These are phyloP conservation scores for Pleurotus eryngii DNA, from an alignment of 768 basidiomycete genomes.

Conservation along the genomic window DNA sequence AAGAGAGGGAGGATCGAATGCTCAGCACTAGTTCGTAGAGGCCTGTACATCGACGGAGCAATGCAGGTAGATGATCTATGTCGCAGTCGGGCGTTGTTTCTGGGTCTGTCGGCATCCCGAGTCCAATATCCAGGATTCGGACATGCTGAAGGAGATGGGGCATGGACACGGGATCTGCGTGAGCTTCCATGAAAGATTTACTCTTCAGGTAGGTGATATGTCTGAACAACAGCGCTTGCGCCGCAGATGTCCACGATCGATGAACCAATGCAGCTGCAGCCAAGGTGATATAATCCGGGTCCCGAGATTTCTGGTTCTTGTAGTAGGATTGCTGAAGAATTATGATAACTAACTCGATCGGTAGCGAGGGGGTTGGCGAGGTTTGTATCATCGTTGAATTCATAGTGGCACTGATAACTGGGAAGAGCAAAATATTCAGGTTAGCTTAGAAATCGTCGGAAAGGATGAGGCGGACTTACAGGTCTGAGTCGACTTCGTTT, in stretches of 20 bases:
- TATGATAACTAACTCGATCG: constrained; percentile 9
- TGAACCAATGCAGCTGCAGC: constrained; percentile 21
- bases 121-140: background rate
- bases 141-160: background rate
- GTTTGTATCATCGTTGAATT: no score
- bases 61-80: background rate
- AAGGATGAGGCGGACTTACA: no score
- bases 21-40: constrained; percentile 2
- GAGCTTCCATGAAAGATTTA: background rate
- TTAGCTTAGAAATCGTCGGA: no score
- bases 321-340: constrained; percentile 15
- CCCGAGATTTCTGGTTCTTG: background rate
- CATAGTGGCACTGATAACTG: no score
- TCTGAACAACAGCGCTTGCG: constrained; percentile 26
- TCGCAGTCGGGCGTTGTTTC: background rate
- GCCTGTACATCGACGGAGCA: constrained; percentile 6
- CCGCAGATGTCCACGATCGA: constrained; percentile 21
- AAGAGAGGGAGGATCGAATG: background rate
- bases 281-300: constrained; percentile 14
- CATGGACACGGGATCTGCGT: background rate
- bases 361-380: background rate
- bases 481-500: no score
- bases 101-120: background rate
- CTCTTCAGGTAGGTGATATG: constrained; percentile 11
- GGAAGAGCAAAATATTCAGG: no score